Conservation (phyloP, 2,329 filamentous ascomycete genomes). For the Colletotrichum salicis region DNA sequence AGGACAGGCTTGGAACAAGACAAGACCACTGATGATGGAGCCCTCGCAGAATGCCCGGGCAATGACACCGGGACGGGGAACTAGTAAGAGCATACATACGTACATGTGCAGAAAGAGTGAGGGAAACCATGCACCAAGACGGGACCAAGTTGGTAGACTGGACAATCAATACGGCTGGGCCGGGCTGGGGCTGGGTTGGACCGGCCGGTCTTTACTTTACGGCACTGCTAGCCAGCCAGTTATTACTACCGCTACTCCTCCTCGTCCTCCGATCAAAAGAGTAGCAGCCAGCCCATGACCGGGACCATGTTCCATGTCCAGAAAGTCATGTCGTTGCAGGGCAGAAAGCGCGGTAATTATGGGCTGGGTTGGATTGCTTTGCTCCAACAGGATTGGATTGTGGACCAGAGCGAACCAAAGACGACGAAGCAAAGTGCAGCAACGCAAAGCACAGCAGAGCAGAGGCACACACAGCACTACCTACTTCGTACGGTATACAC, state of each 20-base stretch:
- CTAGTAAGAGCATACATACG: conserved; percentile 2
- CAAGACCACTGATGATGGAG: neutral
- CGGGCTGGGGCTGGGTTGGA: neutral
- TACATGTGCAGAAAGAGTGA: conserved; percentile 7
- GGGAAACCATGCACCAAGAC: conserved; percentile 7
- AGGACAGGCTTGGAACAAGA: conserved; percentile 6
- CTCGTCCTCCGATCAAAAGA: neutral
- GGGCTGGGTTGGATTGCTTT: conserved; percentile 3
- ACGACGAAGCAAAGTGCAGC: conserved; percentile 22
- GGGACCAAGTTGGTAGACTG: conserved; percentile 10
- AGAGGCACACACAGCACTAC: neutral
- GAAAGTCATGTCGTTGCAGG: conserved; percentile 8
- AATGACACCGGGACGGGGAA: neutral
- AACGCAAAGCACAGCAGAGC: conserved; percentile 11
- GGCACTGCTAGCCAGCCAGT: conserved; percentile 5
- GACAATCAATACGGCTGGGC: neutral
- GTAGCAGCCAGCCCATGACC: conserved; percentile 8
- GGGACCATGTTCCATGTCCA: conserved; percentile 12
- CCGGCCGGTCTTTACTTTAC: conserved; percentile 2
- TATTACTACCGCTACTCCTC: neutral
- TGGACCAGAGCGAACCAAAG: conserved; percentile 4
- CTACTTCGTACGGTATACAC: neutral
- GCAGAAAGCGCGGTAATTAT: conserved; percentile 1
- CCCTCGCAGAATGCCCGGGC: neutral
- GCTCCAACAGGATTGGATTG: neutral